phyloP scores from a whole-genome alignment of 2,329 filamentous ascomycete species.

The Aaosphaeria pasadenensis region DNA sequence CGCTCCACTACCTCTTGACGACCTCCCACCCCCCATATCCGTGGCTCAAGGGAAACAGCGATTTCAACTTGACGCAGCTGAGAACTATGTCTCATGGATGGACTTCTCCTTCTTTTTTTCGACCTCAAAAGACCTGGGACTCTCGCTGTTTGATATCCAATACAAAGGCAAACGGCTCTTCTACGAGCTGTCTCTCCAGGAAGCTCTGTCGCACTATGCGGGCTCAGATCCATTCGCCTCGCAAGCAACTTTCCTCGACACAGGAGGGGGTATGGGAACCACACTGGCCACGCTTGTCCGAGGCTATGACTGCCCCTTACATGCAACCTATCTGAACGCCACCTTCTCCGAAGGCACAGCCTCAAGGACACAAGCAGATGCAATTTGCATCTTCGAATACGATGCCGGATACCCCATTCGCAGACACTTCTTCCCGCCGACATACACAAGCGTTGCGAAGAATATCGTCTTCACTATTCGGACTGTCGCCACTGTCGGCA shows the following conservation, averaged over 20 bases:
- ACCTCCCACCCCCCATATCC: neutral
- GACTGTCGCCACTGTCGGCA: slow-evolving; percentile 46
- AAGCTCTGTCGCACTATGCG: slow-evolving; percentile 54
- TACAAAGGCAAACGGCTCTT: slow-evolving; percentile 56
- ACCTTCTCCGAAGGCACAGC: neutral
- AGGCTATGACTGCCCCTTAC: neutral
- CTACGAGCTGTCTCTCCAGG: slow-evolving; percentile 55
- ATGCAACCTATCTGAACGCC: neutral
- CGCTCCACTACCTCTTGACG: neutral
- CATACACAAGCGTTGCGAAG: slow-evolving; percentile 18
- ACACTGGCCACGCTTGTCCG: neutral
- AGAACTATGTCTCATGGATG: slow-evolving; percentile 52
- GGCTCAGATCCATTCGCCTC: slow-evolving; percentile 26
- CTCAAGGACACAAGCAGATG: slow-evolving; percentile 43
- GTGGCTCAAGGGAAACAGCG: slow-evolving; percentile 18
- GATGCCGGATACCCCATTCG: slow-evolving; percentile 20
- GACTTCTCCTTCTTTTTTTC: slow-evolving; percentile 53
- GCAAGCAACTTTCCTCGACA: neutral
- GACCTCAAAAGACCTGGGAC: slow-evolving; percentile 48
- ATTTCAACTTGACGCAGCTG: slow-evolving; percentile 42
- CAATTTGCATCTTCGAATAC: slow-evolving; percentile 44
- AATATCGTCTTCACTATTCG: slow-evolving; percentile 41
- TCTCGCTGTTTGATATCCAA: slow-evolving; percentile 51
- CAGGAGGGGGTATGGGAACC: neutral
- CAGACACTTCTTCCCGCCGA: slow-evolving; percentile 17